phyloP scores from a whole-genome alignment of 805 yeast genomes.

The Pichia sporocuriosa region DNA sequence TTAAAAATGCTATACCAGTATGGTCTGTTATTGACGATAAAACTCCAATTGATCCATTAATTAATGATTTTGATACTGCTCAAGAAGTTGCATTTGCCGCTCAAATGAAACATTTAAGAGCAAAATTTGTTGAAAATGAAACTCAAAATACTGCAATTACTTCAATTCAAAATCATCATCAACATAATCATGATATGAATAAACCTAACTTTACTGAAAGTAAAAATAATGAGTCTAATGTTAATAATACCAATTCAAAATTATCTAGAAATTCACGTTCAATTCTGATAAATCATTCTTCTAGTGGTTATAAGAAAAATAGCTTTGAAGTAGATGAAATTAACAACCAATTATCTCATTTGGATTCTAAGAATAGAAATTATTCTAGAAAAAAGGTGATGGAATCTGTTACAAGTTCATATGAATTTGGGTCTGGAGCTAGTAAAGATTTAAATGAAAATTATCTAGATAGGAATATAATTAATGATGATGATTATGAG shows the following conservation, averaged over 20 bases:
- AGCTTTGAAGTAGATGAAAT: too few species aligned
- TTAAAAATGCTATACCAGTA: constrained; percentile 21
- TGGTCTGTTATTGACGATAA: background rate
- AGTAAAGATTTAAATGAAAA: background rate
- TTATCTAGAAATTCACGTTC: too few species aligned
- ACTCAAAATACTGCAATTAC: constrained; percentile 1
- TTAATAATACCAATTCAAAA: too few species aligned
- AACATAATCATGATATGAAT: too few species aligned
- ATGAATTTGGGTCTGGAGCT: background rate
- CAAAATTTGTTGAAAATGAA: constrained; percentile 20
- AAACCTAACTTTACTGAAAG: too few species aligned
- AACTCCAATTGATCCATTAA: constrained; percentile 7
- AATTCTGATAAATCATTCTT: too few species aligned
- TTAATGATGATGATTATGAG: background rate
- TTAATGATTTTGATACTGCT: constrained; percentile 41
- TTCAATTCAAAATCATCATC: background rate
- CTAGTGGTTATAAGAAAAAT: too few species aligned
- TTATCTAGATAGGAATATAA: background rate
- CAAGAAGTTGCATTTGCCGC: constrained; percentile 43
- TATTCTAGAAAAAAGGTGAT: constrained; percentile 5
- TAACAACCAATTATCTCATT: background rate
- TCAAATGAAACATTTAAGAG: constrained; percentile 40
- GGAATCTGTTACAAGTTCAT: constrained; percentile 5
- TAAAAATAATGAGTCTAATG: background rate
- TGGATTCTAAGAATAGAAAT: constrained; percentile 1